Conservation (phyloP, 306 rosid genomes). For the Dalbergia oliveri region DNA sequence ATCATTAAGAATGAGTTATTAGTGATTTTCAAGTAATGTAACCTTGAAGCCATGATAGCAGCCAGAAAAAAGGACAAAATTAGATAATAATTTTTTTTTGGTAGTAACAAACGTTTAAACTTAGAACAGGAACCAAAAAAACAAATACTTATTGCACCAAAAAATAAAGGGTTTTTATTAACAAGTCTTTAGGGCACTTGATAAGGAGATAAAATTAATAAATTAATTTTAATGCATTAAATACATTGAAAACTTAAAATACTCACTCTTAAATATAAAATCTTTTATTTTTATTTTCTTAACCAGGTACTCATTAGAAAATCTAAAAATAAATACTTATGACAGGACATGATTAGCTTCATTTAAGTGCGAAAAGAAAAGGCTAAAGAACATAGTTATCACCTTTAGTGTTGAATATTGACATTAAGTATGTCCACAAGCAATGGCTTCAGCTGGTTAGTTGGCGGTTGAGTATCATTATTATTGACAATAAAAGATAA, state of each 20-base stretch:
- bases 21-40: neutral
- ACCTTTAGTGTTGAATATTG: neutral
- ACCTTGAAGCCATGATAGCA: neutral
- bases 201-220: too few species aligned
- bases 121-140: too few species aligned
- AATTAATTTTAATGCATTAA: too few species aligned
- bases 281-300: too few species aligned
- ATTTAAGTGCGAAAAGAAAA: neutral
- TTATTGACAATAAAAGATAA: too few species aligned
- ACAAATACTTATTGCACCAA: too few species aligned
- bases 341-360: neutral
- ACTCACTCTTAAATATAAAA: too few species aligned
- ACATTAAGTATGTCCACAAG: neutral
- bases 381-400: neutral
- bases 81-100: neutral
- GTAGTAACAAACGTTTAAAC: neutral
- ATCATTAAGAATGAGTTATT: neutral
- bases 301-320: too few species aligned
- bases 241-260: too few species aligned
- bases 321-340: neutral
- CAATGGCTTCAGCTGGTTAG: neutral
- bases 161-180: too few species aligned
- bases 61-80: neutral
- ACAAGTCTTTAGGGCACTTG: too few species aligned
- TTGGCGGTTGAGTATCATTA: neutral